Evolutionary conservation across 2,329 filamentous ascomycete genomes (phyloP).

Genomic region (Pseudogymnoascus pannorum): DNA sequence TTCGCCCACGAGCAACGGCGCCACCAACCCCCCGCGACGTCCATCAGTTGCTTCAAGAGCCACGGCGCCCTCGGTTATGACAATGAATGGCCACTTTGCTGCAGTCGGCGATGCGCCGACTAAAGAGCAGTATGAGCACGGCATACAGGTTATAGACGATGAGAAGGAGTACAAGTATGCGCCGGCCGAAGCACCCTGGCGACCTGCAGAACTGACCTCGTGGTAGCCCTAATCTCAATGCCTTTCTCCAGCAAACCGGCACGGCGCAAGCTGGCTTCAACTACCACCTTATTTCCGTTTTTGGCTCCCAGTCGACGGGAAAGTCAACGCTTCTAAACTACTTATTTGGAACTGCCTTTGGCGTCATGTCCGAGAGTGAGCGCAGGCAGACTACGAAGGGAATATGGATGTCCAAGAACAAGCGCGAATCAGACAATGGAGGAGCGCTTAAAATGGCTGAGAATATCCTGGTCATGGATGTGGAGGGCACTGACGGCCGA

Average conservation of each 20-base stretch:
- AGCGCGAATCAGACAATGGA: slow-evolving; percentile 46
- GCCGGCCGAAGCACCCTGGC: slow-evolving; percentile 1
- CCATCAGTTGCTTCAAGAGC: slow-evolving; percentile 26
- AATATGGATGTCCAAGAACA: slow-evolving; percentile 99
- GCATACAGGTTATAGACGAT: slow-evolving; percentile 94
- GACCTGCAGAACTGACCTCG: slow-evolving; percentile 10
- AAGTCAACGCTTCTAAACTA: slow-evolving; percentile 96
- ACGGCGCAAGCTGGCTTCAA: slow-evolving; percentile 91
- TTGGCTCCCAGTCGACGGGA: slow-evolving; percentile 95
- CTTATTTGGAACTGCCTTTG: slow-evolving; percentile 92
- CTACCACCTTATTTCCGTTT: slow-evolving; percentile 98
- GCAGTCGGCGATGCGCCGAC: slow-evolving; percentile 59
- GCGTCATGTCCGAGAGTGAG: slow-evolving; percentile 94
- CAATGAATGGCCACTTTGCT: slow-evolving; percentile 77
- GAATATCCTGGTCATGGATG: slow-evolving; percentile 98
- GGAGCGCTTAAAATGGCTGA: slow-evolving; percentile 68
- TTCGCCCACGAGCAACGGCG: slow-evolving; percentile 21
- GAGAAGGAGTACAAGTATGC: slow-evolving; percentile 93
- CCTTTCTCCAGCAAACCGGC: slow-evolving; percentile 72
- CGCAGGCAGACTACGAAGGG: slow-evolving; percentile 96
- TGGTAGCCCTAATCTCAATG: slow-evolving; percentile 63
- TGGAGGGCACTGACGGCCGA: slow-evolving; percentile 93
- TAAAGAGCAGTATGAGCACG: slow-evolving; percentile 73
- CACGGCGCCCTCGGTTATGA: slow-evolving; percentile 29
- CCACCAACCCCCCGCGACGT: slow-evolving; percentile 15